Percentiles rank a stretch among this genome's conserved stretches.
Conservation (phyloP, 441 rosid species). For the Erysimum cheiri region DNA sequence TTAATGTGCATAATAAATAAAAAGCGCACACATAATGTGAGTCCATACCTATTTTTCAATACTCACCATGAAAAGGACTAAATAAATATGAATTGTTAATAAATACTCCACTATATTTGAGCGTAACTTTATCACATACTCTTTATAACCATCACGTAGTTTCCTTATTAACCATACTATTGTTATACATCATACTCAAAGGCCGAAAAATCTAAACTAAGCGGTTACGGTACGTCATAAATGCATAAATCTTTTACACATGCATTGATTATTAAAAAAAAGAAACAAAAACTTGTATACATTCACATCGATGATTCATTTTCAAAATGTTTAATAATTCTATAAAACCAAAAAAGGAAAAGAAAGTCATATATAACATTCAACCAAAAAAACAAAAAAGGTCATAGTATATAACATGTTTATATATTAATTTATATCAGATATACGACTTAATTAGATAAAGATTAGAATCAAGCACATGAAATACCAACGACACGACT, state of each 20-base stretch:
- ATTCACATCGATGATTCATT: constrained; percentile 11
- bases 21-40: constrained; percentile 26
- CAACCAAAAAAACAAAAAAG: no score
- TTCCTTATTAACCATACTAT: not conserved
- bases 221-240: constrained; percentile 28
- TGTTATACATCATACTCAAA: constrained; percentile 26
- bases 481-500: constrained; percentile 62
- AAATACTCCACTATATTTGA: constrained; percentile 4
- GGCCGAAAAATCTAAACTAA: not conserved
- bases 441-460: constrained; percentile 12
- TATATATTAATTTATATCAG: constrained; percentile 9
- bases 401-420: no score
- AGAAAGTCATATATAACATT: no score
- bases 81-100: not conserved
- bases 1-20: constrained; percentile 12
- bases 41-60: constrained; percentile 30
- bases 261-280: not conserved
- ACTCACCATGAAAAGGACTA: constrained; percentile 31
- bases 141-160: not conserved
- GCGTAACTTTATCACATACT: not conserved
- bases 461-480: constrained; percentile 48
- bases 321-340: not conserved
- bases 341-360: not conserved
- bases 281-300: not conserved
- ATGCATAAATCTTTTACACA: constrained; percentile 10